phyloP scores from a whole-genome alignment of 805 yeast genomes.

The Starmerella sirachaensis region DNA sequence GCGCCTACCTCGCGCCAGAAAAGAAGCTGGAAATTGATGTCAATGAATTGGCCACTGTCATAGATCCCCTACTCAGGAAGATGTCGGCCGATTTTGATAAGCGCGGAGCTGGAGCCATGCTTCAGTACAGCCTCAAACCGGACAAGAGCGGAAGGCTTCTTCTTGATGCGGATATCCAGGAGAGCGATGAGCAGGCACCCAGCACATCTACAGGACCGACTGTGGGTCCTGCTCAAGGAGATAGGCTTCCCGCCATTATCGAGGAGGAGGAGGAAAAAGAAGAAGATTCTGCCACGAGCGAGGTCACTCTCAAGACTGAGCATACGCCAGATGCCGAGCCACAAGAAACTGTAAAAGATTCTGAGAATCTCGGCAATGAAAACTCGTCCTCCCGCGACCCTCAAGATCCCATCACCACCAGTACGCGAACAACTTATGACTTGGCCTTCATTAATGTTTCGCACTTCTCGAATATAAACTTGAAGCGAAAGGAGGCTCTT shows the following conservation, averaged over 20 bases:
- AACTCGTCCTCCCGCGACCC: too few species aligned
- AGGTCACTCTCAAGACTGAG: background rate
- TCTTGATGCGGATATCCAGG: constrained; percentile 47
- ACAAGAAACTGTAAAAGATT: background rate
- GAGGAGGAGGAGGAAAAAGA: constrained; percentile 31
- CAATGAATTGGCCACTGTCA: constrained; percentile 30
- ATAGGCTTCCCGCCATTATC: constrained; percentile 3
- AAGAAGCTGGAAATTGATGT: constrained; percentile 26
- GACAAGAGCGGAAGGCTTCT: constrained; percentile 49
- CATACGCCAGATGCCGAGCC: background rate
- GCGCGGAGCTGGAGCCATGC: constrained; percentile 33
- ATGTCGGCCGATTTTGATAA: constrained; percentile 38
- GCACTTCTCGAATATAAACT: constrained; percentile 23
- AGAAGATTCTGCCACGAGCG: constrained; percentile 1
- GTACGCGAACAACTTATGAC: constrained; percentile 14
- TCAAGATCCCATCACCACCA: background rate
- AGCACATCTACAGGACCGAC: background rate
- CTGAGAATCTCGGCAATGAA: background rate
- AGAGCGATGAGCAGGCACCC: background rate
- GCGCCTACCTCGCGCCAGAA: constrained; percentile 21
- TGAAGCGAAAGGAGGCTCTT: constrained; percentile 16
- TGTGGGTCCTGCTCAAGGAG: background rate
- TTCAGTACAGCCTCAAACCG: constrained; percentile 40
- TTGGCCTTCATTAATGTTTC: constrained; percentile 14
- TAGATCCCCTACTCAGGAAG: constrained; percentile 34